These are phyloP conservation scores for Rhododendron ovatum DNA, from an alignment of 148 eudicot genomes.

Conservation along the genomic window DNA sequence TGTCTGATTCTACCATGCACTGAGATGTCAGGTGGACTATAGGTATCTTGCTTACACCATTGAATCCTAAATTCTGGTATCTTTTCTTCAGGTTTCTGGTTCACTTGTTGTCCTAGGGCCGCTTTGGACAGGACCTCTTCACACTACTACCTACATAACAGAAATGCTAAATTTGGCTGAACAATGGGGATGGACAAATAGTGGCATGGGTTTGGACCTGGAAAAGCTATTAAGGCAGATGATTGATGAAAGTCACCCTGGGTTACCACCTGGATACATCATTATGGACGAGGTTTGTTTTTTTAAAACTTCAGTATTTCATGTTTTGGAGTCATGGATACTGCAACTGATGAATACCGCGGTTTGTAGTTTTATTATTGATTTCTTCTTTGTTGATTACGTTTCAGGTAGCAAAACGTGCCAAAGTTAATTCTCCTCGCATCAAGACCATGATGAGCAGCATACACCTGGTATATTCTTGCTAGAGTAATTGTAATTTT, in stretches of 20 bases:
- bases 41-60: neutral
- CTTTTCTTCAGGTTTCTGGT: conserved; percentile 44
- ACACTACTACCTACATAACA: conserved; percentile 46
- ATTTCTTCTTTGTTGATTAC: neutral
- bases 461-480: conserved; percentile 50
- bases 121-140: conserved; percentile 96
- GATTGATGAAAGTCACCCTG: conserved; percentile 89
- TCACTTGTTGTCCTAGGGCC: conserved; percentile 80
- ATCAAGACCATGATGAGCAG: conserved; percentile 40
- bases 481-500: neutral
- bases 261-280: conserved; percentile 68
- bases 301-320: neutral
- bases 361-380: neutral
- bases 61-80: conserved; percentile 1
- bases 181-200: conserved; percentile 80
- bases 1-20: neutral
- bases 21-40: neutral
- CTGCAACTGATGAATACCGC: neutral
- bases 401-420: conserved; percentile 79
- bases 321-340: neutral
- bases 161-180: conserved; percentile 67
- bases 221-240: conserved; percentile 64
- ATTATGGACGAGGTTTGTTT: conserved; percentile 65
- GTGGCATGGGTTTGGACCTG: conserved; percentile 48
- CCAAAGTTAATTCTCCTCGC: conserved; percentile 78